Conservation (phyloP, 2,329 filamentous ascomycete genomes). For the Aspergillus hortae region DNA sequence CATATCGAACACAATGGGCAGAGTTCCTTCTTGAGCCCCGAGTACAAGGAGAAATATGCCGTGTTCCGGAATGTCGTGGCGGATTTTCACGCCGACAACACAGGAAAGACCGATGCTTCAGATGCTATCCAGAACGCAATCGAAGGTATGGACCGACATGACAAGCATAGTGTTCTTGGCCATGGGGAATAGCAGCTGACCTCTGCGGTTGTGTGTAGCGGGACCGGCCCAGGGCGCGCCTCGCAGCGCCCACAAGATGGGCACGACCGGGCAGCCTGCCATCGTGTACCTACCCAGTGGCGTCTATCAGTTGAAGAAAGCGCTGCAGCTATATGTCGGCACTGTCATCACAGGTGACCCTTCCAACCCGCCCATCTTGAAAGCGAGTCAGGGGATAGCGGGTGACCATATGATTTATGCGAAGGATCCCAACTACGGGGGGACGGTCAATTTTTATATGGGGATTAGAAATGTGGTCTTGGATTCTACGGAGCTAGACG, state of each 20-base stretch:
- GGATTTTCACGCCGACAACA: conserved; percentile 32
- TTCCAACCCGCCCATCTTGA: conserved; percentile 47
- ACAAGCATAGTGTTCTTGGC: neutral
- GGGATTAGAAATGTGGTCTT: conserved; percentile 38
- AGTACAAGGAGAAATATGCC: conserved; percentile 26
- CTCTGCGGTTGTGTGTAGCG: neutral
- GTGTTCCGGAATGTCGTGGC: conserved; percentile 37
- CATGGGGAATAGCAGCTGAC: neutral
- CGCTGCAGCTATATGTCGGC: conserved; percentile 27
- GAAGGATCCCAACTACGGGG: conserved; percentile 30
- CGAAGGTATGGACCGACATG: conserved; percentile 15
- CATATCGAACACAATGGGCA: conserved; percentile 26
- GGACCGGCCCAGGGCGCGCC: neutral
- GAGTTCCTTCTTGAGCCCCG: conserved; percentile 22
- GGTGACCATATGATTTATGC: conserved; percentile 56
- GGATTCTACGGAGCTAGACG: conserved; percentile 31
- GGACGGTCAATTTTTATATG: conserved; percentile 35
- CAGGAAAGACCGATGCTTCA: conserved; percentile 27
- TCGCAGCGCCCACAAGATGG: conserved; percentile 23
- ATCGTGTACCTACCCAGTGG: conserved; percentile 30
- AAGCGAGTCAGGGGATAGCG: conserved; percentile 49
- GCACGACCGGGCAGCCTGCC: conserved; percentile 28
- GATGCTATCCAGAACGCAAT: conserved; percentile 28
- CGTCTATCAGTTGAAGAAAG: conserved; percentile 22
- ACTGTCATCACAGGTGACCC: conserved; percentile 40